Percentiles rank a stretch among this genome's conserved stretches.
Evolutionary conservation across 2,329 filamentous ascomycete genomes (phyloP).

Genomic region (Pseudocercospora fuligena): DNA sequence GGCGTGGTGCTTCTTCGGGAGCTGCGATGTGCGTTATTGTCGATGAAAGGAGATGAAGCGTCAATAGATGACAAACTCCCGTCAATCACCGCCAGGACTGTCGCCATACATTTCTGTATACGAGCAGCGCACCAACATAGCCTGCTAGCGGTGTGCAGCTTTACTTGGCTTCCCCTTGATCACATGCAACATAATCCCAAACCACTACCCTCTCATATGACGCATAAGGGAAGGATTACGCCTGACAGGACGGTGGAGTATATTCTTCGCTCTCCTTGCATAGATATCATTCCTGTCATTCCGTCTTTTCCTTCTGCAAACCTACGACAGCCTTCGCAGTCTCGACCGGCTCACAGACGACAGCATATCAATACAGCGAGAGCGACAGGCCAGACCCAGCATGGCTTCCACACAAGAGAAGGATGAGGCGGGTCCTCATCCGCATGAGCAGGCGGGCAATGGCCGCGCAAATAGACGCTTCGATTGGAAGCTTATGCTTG

Average conservation of each 20-base stretch:
- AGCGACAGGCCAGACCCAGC: background rate
- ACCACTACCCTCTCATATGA: background rate
- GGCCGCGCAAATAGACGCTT: slow-evolving; percentile 29
- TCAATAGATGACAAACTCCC: background rate
- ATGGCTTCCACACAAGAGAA: background rate
- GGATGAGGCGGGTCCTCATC: background rate
- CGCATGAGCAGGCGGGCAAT: slow-evolving; percentile 8
- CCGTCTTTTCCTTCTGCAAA: background rate
- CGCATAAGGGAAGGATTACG: background rate
- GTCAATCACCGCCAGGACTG: background rate
- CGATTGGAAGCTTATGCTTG: slow-evolving; percentile 32
- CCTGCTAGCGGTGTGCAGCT: background rate
- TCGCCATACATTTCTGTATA: background rate
- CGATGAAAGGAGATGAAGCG: background rate
- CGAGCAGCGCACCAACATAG: background rate
- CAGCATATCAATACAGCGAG: background rate
- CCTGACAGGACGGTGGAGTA: background rate
- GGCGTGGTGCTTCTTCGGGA: background rate
- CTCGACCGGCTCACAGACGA: background rate
- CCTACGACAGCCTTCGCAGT: background rate
- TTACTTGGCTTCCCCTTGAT: background rate
- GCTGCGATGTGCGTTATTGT: background rate
- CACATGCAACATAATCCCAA: slow-evolving; percentile 6
- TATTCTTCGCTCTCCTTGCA: slow-evolving; percentile 4
- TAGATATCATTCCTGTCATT: background rate